A percentile compares a stretch with the other conserved stretches of the same genome.
These are phyloP conservation scores for Alternaria sp. DNA, from an alignment of 2,329 filamentous ascomycete genomes.

Conservation along the genomic window DNA sequence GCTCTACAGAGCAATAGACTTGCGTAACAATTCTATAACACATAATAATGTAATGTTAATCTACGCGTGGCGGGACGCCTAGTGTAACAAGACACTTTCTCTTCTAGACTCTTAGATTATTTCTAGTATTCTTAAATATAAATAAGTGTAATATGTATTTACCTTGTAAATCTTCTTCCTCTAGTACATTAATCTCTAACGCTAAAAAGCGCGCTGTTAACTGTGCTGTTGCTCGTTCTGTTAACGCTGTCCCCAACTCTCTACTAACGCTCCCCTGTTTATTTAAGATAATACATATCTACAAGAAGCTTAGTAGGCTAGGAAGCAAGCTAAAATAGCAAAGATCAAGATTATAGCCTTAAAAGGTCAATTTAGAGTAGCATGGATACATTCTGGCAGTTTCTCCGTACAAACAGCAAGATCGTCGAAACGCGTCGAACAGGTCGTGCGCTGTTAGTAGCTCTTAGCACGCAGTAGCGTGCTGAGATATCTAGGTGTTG, in stretches of 20 bases:
- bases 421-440: background rate
- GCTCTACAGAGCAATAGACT: too few species aligned
- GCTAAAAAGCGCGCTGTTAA: background rate
- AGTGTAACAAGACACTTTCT: background rate
- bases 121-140: slow-evolving; percentile 4
- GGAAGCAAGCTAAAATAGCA: background rate
- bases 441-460: background rate
- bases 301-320: background rate
- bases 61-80: too few species aligned
- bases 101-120: slow-evolving; percentile 3
- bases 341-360: background rate
- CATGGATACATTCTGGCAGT: background rate
- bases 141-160: slow-evolving; percentile 6
- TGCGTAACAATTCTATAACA: too few species aligned
- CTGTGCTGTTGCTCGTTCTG: slow-evolving; percentile 2
- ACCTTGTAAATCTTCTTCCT: background rate
- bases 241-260: slow-evolving; percentile 6
- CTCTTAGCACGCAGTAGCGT: slow-evolving; percentile 4
- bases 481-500: slow-evolving; percentile 3
- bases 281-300: slow-evolving; percentile 12
- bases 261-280: slow-evolving; percentile 18
- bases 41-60: too few species aligned
- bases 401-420: slow-evolving; percentile 1
- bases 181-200: background rate
- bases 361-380: background rate